These are phyloP conservation scores for Fusarium bactridioides DNA, from an alignment of 2,329 filamentous ascomycete species.

Conservation along the genomic window DNA sequence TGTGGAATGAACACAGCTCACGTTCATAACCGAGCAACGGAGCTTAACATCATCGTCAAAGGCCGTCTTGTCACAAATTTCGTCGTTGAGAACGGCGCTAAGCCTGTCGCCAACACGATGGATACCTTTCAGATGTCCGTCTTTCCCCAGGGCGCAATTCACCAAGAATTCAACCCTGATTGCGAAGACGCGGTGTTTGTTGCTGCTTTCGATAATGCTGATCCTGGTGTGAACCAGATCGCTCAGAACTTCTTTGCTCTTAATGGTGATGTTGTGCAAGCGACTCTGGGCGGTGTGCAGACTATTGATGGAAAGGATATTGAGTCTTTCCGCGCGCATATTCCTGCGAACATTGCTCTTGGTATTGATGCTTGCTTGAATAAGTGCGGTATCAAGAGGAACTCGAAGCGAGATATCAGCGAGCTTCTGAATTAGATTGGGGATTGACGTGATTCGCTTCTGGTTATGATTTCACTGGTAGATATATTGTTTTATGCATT, in stretches of 20 bases:
- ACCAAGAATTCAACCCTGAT: constrained; percentile 61
- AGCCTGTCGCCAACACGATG: constrained; percentile 50
- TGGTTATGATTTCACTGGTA: not conserved
- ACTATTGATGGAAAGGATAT: constrained; percentile 17
- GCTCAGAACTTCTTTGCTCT: constrained; percentile 46
- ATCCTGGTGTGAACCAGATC: constrained; percentile 55
- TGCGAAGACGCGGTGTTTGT: constrained; percentile 58
- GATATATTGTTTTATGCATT: not conserved
- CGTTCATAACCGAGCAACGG: constrained; percentile 6
- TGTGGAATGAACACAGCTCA: constrained; percentile 22
- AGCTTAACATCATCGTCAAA: constrained; percentile 16
- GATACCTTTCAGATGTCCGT: constrained; percentile 54
- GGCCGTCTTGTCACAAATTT: constrained; percentile 14
- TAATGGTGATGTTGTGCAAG: not conserved
- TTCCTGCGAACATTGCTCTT: constrained; percentile 10
- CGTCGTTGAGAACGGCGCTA: not conserved
- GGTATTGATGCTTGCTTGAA: constrained; percentile 18
- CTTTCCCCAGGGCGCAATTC: constrained; percentile 59
- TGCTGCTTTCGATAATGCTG: constrained; percentile 55
- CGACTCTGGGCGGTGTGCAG: not conserved
- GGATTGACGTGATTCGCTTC: not conserved
- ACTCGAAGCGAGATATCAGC: not conserved
- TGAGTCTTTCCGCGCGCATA: not conserved
- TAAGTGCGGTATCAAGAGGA: constrained; percentile 14
- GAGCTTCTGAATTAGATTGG: not conserved